Evolutionary conservation across 805 yeast species (phyloP), one percentile per base, ranked within the genome.

Genomic region (Saturnispora mendoncae): DNA sequence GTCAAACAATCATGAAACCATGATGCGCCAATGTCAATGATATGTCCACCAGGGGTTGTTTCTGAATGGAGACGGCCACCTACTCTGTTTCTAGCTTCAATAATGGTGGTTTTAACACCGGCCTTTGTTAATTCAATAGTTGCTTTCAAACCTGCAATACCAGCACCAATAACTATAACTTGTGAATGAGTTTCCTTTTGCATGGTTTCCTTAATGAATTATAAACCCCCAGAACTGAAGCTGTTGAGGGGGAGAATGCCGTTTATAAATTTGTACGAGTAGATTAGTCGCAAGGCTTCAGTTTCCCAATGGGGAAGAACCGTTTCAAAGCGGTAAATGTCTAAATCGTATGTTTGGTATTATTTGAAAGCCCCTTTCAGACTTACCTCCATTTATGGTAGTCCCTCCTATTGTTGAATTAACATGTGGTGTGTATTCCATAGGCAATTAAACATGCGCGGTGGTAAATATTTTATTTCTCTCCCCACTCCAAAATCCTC

Each of bases 1-100:
- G 69, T 67, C 39, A 84, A 60, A 5, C 86, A 74, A 49, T 85
- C 95, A 53, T 87, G 96, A 56, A 82, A 83, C 96, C 96, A 87
- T 9, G 90, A 75, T 0, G 94, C 95, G 1, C 96, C 96, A 15
- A 85, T 50, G 55, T 86, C 95, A 43, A 80, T 71, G n/a, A 25
- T 24, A 6, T 60, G 51, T 10, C 54, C 43, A 6, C 58, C 59
- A 6, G 51, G 37, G 3, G 53, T 51, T 21, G 53, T 33, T 24
- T 65, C 68, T 2, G 83, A 72, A 15, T 64, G 53, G 9, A 80
- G 55, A 39, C 94, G 62, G 1, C 94, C 94, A 8, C 94, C 94
- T 2, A 79, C 47, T 33, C 84, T 58, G 48, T 68, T 67, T 44
- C 74, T 66, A 2, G 75, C 71, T 50, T 73, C 78, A n/a, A 74